Base-by-base conservation (phyloP, 2,329 filamentous ascomycete species). In the Cryphonectria naterciae region DNA sequence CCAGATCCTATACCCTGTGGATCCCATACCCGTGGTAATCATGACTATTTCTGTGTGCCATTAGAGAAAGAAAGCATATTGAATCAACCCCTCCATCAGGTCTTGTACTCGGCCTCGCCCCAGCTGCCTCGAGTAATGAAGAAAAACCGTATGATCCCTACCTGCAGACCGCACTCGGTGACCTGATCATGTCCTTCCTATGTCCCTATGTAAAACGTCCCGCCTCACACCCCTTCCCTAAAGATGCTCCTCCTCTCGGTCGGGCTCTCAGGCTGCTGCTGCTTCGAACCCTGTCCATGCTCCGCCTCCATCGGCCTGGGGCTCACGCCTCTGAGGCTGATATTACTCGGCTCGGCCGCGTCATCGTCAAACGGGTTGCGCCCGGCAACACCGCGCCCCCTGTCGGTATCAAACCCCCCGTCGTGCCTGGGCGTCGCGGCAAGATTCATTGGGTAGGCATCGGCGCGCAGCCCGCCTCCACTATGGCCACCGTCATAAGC, bases 311-410 rank as follows among this genome's bases (percentile, higher is more conserved):
- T 88, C n/a, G 93, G 93, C 74, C 93, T 81, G 3, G 93, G 93
- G 79, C 92, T 95, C 41, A 95, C 89, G 37, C 92, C 92, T 69
- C 92, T 83, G 80, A 93, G 76, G 78, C 84, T 87, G 70, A 88
- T 77, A 76, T 87, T 88, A 73, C 89, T 91, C 73, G 86, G 83
- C 78, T 89, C 89, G 5, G 87, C 88, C 41, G 88, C 85, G 67
- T 82, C 76, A 75, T 93, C 92, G 68, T 90, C 91, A 77, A 95
- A 95, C 0, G 93, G 93, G 79, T 95, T 91, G 67, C 75, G 74
- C 67, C 76, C 75, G 68, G 78, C 75, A 73, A 80, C 83, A 75
- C 80, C 86, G 41, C 85, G 80, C 0, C 85, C 85, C 65, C 84
- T 78, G 37, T 77, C 76, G 25, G 78, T 78, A 13, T 74, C 76